phyloP scores from a whole-genome alignment of 1,284 basidiomycete genomes.

The Ustilago esculenta region DNA sequence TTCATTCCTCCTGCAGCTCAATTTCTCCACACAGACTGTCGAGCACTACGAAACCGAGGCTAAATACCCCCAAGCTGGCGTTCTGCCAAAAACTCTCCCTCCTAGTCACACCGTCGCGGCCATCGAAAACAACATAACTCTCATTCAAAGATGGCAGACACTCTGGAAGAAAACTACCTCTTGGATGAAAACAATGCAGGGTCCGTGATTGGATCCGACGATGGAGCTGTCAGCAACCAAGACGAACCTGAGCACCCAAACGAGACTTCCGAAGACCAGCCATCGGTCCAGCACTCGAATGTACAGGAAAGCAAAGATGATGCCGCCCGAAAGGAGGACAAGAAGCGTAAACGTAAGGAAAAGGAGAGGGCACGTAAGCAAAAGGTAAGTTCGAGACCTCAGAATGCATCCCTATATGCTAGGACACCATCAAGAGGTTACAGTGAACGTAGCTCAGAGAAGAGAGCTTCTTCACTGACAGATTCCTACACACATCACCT shows the following conservation, averaged over 20 bases:
- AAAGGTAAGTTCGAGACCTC: slow-evolving; percentile 35
- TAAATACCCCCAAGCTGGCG: too few relatives aligned
- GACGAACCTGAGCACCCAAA: slow-evolving; percentile 21
- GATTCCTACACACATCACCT: too few relatives aligned
- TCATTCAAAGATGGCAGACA: slow-evolving; percentile 51
- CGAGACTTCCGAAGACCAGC: background rate
- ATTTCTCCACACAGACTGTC: slow-evolving; percentile 35
- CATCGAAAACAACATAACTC: background rate
- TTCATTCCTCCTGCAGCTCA: slow-evolving; percentile 6
- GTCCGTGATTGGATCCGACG: slow-evolving; percentile 35
- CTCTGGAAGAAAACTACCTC: slow-evolving; percentile 55
- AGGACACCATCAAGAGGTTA: too few relatives aligned
- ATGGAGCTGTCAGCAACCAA: slow-evolving; percentile 38
- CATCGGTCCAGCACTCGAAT: background rate
- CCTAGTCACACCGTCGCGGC: background rate
- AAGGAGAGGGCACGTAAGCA: slow-evolving; percentile 53
- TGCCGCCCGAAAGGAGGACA: slow-evolving; percentile 48
- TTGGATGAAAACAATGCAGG: slow-evolving; percentile 48
- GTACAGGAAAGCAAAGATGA: slow-evolving; percentile 28
- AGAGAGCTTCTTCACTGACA: too few relatives aligned
- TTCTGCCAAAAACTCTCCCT: too few relatives aligned
- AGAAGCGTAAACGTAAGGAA: slow-evolving; percentile 54
- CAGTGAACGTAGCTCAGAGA: too few relatives aligned
- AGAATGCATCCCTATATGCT: background rate
- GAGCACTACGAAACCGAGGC: too few relatives aligned